phyloP scores from a whole-genome alignment of 2,329 filamentous ascomycete species.

The Penicillium sp. region DNA sequence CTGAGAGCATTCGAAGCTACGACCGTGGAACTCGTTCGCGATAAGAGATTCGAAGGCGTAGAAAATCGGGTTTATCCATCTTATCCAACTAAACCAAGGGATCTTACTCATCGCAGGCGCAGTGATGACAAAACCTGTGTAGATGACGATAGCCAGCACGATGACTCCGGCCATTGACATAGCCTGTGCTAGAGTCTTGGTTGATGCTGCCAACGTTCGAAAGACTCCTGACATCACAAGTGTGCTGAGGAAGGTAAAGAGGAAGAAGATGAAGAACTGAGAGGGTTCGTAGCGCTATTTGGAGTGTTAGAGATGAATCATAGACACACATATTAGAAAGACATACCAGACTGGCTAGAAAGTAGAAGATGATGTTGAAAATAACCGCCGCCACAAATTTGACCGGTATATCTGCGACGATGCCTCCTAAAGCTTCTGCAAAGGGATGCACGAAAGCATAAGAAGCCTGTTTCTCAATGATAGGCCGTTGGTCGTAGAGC shows the following conservation, averaged over 20 bases:
- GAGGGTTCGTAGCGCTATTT: slow-evolving; percentile 38
- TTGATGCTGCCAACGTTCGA: slow-evolving; percentile 60
- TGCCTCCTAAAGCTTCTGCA: slow-evolving; percentile 80
- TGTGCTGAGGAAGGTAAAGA: slow-evolving; percentile 62
- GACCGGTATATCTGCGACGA: slow-evolving; percentile 83
- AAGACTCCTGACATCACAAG: slow-evolving; percentile 63
- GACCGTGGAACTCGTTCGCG: slow-evolving; percentile 61
- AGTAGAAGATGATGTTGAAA: slow-evolving; percentile 84
- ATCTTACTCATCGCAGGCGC: slow-evolving; percentile 55
- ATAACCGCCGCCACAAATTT: slow-evolving; percentile 71
- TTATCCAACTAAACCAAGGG: slow-evolving; percentile 68
- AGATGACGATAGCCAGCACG: slow-evolving; percentile 62
- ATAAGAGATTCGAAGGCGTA: slow-evolving; percentile 67
- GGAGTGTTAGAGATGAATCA: slow-evolving; percentile 13
- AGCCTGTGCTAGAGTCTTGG: slow-evolving; percentile 64
- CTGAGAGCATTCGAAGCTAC: slow-evolving; percentile 58
- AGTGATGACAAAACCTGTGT: slow-evolving; percentile 67
- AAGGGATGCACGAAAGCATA: slow-evolving; percentile 92
- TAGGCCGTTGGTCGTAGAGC: slow-evolving; percentile 84
- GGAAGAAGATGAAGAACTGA: slow-evolving; percentile 64
- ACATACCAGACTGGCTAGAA: slow-evolving; percentile 71
- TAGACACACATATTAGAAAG: neutral
- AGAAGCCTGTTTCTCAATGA: slow-evolving; percentile 86
- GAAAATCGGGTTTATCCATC: slow-evolving; percentile 65
- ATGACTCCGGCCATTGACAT: slow-evolving; percentile 59